Conservation (phyloP, 441 rosid genomes). For the Pelargonium australe region DNA sequence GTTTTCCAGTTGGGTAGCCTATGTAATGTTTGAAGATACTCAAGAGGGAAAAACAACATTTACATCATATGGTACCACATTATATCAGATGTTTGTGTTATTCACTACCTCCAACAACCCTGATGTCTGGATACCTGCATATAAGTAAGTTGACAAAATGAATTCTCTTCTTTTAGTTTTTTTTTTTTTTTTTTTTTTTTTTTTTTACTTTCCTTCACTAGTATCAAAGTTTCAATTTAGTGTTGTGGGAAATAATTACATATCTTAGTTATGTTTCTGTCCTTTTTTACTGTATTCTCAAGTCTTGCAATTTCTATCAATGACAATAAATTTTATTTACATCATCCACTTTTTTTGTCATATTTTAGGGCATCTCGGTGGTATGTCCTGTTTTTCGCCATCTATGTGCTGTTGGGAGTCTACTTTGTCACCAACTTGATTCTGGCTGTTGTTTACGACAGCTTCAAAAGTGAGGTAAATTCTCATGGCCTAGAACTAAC, state of each 20-base stretch:
- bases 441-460: conserved; percentile 94
- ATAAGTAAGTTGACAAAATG: conserved; percentile 59
- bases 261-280: too few species aligned
- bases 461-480: conserved; percentile 86
- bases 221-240: not conserved
- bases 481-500: not conserved
- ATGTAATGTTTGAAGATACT: conserved; percentile 94
- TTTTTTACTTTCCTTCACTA: too few species aligned
- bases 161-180: conserved; percentile 2
- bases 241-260: not conserved
- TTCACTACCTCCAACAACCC: conserved; percentile 98
- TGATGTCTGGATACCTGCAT: conserved; percentile 97
- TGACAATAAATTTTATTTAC: conserved; percentile 4
- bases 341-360: conserved; percentile 17
- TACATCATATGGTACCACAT: conserved; percentile 69
- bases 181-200: conserved; percentile 1
- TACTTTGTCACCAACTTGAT: conserved; percentile 96
- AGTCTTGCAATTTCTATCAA: not conserved
- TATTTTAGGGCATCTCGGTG: conserved; percentile 81
- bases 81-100: conserved; percentile 82
- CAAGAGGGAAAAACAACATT: conserved; percentile 61
- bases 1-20: conserved; percentile 90
- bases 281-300: too few species aligned
- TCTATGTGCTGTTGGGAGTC: conserved; percentile 81
- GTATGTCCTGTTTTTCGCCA: conserved; percentile 69